Conservation (phyloP, 202 grass and related monocot species). For the Hordeum pubiflorum region DNA sequence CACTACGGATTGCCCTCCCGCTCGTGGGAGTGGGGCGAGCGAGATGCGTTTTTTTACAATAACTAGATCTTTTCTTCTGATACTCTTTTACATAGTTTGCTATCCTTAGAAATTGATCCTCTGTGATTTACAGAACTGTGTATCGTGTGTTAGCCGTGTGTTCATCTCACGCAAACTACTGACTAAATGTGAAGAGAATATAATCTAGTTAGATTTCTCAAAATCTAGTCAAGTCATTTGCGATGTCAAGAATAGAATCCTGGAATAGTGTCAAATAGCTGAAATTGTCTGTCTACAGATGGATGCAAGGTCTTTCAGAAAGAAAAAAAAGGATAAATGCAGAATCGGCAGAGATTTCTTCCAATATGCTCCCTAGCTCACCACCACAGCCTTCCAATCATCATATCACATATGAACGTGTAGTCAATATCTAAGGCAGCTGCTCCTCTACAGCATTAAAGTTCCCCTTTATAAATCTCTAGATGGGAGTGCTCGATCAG, state of each 20-base stretch:
- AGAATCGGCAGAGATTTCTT: slow-evolving; percentile 27
- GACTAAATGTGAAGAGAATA: slow-evolving; percentile 15
- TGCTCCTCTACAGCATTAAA: slow-evolving; percentile 2
- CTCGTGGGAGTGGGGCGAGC: too few species aligned
- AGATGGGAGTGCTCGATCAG: neutral
- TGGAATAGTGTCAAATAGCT: neutral
- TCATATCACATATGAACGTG: neutral
- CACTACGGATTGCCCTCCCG: too few species aligned
- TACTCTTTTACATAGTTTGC: neutral
- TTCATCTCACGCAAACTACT: slow-evolving; percentile 16
- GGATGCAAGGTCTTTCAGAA: neutral
- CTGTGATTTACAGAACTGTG: neutral
- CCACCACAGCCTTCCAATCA: slow-evolving; percentile 20
- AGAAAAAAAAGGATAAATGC: neutral
- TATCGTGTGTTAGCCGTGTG: slow-evolving; percentile 19
- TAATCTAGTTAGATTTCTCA: too few species aligned
- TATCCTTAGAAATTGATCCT: neutral
- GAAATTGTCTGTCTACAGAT: slow-evolving; percentile 12
- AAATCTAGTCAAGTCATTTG: slow-evolving; percentile 21
- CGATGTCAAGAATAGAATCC: slow-evolving; percentile 36
- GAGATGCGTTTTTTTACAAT: neutral
- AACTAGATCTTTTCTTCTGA: slow-evolving; percentile 3
- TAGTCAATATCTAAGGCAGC: neutral
- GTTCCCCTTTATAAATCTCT: neutral
- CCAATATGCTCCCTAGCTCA: slow-evolving; percentile 7